phyloP scores from a whole-genome alignment of 805 yeast species.

The Torulaspora delbrueckii region DNA sequence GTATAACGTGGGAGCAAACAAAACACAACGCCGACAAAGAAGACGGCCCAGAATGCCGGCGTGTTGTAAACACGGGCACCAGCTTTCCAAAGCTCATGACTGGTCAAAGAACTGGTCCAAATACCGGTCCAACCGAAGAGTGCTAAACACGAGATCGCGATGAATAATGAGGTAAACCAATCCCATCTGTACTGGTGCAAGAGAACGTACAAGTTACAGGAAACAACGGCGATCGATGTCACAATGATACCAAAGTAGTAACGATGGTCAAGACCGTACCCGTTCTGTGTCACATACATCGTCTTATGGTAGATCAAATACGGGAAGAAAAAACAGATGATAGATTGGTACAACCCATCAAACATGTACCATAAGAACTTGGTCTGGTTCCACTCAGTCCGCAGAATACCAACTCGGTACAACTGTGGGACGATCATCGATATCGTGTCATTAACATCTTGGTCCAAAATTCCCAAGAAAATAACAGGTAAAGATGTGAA shows the following conservation, averaged over 20 bases:
- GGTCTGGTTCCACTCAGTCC: slow-evolving; percentile 63
- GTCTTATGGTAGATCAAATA: slow-evolving; percentile 46
- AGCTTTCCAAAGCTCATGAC: slow-evolving; percentile 62
- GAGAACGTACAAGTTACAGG: slow-evolving; percentile 63
- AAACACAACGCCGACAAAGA: slow-evolving; percentile 55
- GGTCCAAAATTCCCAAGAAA: slow-evolving; percentile 73
- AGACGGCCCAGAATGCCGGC: slow-evolving; percentile 61
- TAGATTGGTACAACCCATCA: slow-evolving; percentile 74
- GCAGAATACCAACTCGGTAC: slow-evolving; percentile 65
- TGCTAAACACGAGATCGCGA: slow-evolving; percentile 52
- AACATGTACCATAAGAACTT: slow-evolving; percentile 71
- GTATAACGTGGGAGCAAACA: slow-evolving; percentile 67
- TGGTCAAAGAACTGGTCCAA: slow-evolving; percentile 54
- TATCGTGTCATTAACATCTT: slow-evolving; percentile 67
- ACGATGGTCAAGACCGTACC: slow-evolving; percentile 62
- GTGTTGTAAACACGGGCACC: slow-evolving; percentile 61
- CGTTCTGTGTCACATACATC: slow-evolving; percentile 46
- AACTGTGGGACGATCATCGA: slow-evolving; percentile 70
- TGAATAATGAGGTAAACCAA: slow-evolving; percentile 58
- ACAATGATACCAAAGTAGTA: slow-evolving; percentile 67
- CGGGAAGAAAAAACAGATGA: slow-evolving; percentile 70
- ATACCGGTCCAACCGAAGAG: slow-evolving; percentile 76
- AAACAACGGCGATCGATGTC: slow-evolving; percentile 57
- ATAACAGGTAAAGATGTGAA: slow-evolving; percentile 79
- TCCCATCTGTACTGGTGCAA: slow-evolving; percentile 78